Conservation (phyloP, 805 yeast genomes). For the Ogataea angusta region DNA sequence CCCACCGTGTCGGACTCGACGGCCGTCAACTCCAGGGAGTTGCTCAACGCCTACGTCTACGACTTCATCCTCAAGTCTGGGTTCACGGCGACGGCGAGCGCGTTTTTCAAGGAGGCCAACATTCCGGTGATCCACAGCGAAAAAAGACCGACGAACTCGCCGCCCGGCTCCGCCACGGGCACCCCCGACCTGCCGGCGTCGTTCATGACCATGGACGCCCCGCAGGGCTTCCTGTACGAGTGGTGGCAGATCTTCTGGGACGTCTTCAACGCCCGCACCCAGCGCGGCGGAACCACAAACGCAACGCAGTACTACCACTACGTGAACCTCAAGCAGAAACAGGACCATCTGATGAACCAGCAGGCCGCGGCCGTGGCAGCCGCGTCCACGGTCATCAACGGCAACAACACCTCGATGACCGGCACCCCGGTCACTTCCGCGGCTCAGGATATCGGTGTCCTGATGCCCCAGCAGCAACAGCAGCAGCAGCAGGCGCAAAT, state of each 20-base stretch:
- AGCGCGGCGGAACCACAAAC: constrained; percentile 55
- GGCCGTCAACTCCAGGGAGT: constrained; percentile 52
- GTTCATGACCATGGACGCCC: constrained; percentile 68
- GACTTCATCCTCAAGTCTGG: constrained; percentile 79
- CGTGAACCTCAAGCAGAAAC: constrained; percentile 56
- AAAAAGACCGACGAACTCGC: constrained; percentile 10
- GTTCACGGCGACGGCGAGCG: constrained; percentile 66
- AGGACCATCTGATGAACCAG: constrained; percentile 44
- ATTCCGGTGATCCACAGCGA: constrained; percentile 44
- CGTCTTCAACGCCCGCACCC: constrained; percentile 76
- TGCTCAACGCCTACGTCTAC: constrained; percentile 79
- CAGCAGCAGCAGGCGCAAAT: constrained; percentile 17
- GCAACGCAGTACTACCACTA: constrained; percentile 73
- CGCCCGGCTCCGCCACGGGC: constrained; percentile 12
- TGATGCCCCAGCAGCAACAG: constrained; percentile 18
- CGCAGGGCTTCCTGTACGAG: constrained; percentile 82
- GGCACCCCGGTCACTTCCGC: constrained; percentile 18
- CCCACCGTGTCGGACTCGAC: constrained; percentile 39
- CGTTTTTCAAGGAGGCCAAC: constrained; percentile 75
- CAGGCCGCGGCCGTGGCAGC: constrained; percentile 23
- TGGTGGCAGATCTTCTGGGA: constrained; percentile 99
- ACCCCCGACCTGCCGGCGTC: constrained; percentile 44
- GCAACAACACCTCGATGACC: constrained; percentile 11
- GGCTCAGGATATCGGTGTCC: constrained; percentile 16
- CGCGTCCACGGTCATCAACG: constrained; percentile 17